Base-by-base conservation (phyloP, 192 early-diverging fungal genomes). In the Geranomyces variabilis region DNA sequence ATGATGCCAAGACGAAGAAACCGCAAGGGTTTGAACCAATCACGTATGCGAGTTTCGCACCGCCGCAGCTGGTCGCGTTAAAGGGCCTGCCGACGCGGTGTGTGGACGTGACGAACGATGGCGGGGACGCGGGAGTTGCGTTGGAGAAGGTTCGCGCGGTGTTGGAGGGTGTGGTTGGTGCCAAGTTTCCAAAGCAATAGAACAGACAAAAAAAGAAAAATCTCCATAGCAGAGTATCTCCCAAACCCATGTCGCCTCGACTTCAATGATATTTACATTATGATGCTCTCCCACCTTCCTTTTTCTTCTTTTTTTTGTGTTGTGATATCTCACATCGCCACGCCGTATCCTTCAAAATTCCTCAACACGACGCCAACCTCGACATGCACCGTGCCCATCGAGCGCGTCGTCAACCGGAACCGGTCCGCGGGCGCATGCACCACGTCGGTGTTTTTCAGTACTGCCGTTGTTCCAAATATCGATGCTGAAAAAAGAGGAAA, bases 311-410 rank as follows among this genome's bases (percentile, higher is more conserved):
- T 55, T 55, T 55, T 34, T n/a, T n/a, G n/a, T n/a, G n/a, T n/a
- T n/a, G n/a, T n/a, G n/a, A n/a, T n/a, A n/a, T n/a, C n/a, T n/a
- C n/a, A 33, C 31, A 33, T 60, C 31, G 31, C 58, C 17, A 60
- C 58, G 29, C 85, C 85, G 58, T 82, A 77, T 13, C 65, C 71
- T 17, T 76, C 74, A 71, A 86, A 86, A 36, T 85, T 85, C 12
- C 82, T 53, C 46, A 83, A 43, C 13, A 84, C 67, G 17, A 87
- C 66, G 17, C 67, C 69, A 26, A 87, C 33, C 48, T 81, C 70
- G 1, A 83, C n/a, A 41, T 84, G 79, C 31, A 87, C 77, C 59
- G 83, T 87, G 24, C 85, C 85, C 85, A 87, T 87, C 0, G 83
- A 65, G 10, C 55, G 33, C 1, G 85, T 87, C 14, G 78, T 75